These are phyloP conservation scores for Closterium sp. DNA, from an alignment of 139 green algal species.

Conservation along the genomic window DNA sequence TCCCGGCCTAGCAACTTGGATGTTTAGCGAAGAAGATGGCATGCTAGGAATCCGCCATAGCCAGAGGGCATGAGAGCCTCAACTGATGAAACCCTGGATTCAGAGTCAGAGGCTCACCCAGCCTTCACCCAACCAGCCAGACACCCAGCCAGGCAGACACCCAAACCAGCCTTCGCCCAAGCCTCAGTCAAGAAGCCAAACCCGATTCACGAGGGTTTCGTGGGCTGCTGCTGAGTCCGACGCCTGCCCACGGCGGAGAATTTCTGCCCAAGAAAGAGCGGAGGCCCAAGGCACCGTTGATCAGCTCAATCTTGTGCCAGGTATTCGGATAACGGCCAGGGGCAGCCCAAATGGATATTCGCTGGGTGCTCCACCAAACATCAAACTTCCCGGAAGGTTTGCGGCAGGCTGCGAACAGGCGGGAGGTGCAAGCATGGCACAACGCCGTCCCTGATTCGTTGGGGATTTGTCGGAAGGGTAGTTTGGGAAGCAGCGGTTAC, in stretches of 20 bases:
- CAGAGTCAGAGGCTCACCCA: neutral
- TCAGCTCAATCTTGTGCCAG: neutral
- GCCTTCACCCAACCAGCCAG: neutral
- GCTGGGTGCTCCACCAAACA: neutral
- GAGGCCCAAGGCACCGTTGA: neutral
- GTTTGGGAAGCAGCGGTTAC: no score
- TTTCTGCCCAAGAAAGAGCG: neutral
- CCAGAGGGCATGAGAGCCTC: no score
- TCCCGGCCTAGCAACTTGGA: no score
- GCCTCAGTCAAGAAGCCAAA: neutral
- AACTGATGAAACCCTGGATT: neutral
- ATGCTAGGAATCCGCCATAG: no score
- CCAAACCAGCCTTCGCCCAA: neutral
- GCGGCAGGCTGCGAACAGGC: no score
- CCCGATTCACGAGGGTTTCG: neutral
- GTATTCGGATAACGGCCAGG: no score
- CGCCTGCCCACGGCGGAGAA: neutral
- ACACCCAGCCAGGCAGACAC: no score
- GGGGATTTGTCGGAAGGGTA: no score
- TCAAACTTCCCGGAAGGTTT: neutral
- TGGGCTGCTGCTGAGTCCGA: neutral
- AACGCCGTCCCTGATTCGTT: no score
- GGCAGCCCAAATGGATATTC: neutral
- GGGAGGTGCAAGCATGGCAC: no score
- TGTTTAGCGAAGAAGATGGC: no score